Evolutionary conservation across 1,284 basidiomycete species (phyloP), one percentile per base, ranked within the genome.

Genomic region (Naganishia cerealis): DNA sequence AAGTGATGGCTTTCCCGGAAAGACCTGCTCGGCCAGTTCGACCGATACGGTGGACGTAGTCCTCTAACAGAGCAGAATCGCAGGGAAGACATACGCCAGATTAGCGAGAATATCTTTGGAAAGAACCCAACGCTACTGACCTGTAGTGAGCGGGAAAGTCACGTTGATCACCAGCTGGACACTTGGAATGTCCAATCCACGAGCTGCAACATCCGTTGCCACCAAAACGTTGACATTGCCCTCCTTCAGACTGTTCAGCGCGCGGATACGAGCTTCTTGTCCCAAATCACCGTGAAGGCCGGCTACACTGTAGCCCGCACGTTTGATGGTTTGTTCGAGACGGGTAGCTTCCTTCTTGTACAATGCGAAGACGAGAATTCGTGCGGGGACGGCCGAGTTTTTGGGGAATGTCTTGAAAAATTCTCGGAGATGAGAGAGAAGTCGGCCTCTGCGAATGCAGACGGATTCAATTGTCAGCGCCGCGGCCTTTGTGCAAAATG

Each of bases 321-420:
- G 84, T 65, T 85, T 83, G 21, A 99, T 86, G 73, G 87, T 91
- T 74, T 86, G 84, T 78, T 94, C 92, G 4, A 99, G 88, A 18
- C 96, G 86, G 56, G 91, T 86, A 1, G 94, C 92, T 81, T 99
- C 94, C 79, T 94, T 95, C 83, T 99, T 99, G 85, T 99, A 99
- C 56, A 99, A 84, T 1, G 91, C 95, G 79, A 99, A 99, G 54
- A 99, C 87, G 54, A 99, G 87, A 69, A 94, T 87, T 66, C 92
- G 91, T 13, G 89, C 84, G 3, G 84, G 79, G 57, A 76, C 77
- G 73, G 76, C 80, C 21, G 74, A 56, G 21, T 76, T 71, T 40
- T 76, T 77, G 38, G 80, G 78, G 73, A 80, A 73, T 10, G 73
- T 76, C 59, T 83, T 85, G 73, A 90, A 88, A 77, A 89, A 88